Conservation (phyloP, 2,329 filamentous ascomycete species). For the Pezicula radicicola region DNA sequence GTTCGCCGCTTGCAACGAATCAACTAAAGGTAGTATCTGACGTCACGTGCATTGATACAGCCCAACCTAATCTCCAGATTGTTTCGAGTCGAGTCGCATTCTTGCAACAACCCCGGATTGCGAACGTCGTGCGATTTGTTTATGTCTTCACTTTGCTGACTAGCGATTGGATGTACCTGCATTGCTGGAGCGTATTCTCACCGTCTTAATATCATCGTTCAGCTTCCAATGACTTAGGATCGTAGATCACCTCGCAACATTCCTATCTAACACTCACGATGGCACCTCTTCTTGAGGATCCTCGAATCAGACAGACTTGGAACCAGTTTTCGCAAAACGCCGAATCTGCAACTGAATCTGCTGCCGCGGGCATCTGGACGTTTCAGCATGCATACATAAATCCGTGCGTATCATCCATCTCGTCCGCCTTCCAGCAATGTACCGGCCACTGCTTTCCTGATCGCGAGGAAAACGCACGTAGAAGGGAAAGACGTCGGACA, state of each 20-base stretch:
- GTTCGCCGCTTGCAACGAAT: too few species aligned
- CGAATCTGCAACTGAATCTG: conserved; percentile 85
- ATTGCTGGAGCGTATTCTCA: too few species aligned
- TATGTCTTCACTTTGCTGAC: too few species aligned
- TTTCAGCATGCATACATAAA: conserved; percentile 83
- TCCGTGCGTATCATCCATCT: conserved; percentile 72
- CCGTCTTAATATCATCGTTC: too few species aligned
- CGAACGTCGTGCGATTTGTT: too few species aligned
- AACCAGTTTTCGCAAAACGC: conserved; percentile 90
- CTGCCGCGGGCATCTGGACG: conserved; percentile 86
- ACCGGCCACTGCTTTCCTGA: conserved; percentile 68
- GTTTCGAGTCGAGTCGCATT: too few species aligned
- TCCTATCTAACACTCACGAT: conserved; percentile 16
- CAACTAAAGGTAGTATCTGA: too few species aligned
- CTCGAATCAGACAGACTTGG: conserved; percentile 87
- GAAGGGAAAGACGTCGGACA: conserved; percentile 61
- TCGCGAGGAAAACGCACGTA: conserved; percentile 70
- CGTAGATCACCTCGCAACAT: neutral
- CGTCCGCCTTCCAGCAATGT: conserved; percentile 67
- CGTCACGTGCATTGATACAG: too few species aligned
- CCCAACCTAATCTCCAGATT: too few species aligned
- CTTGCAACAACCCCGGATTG: too few species aligned
- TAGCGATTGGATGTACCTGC: too few species aligned
- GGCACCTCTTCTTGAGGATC: conserved; percentile 63
- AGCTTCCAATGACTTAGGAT: neutral